These are phyloP conservation scores for Venturia effusa DNA, from an alignment of 2,329 filamentous ascomycete genomes.

Conservation along the genomic window DNA sequence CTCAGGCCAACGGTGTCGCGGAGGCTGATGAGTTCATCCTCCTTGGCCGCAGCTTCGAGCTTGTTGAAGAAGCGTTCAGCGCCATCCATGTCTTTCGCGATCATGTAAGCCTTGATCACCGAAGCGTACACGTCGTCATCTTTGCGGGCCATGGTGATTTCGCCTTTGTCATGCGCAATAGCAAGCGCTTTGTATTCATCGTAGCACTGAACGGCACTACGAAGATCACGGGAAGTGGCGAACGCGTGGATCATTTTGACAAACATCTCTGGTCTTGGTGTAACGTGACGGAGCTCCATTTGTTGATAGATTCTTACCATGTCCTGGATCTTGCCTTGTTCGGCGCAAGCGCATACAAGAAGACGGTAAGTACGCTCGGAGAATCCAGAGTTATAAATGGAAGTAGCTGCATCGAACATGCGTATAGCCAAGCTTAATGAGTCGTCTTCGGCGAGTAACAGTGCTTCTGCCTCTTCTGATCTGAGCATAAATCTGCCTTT, in stretches of 20 bases:
- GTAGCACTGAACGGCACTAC: slow-evolving; percentile 87
- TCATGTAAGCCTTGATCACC: slow-evolving; percentile 81
- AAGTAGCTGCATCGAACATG: slow-evolving; percentile 68
- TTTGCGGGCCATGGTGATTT: slow-evolving; percentile 55
- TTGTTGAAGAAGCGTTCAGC: slow-evolving; percentile 78
- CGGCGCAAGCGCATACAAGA: slow-evolving; percentile 78
- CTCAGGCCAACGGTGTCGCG: slow-evolving; percentile 60
- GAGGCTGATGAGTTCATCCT: slow-evolving; percentile 47
- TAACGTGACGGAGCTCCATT: slow-evolving; percentile 69
- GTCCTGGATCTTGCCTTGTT: slow-evolving; percentile 67
- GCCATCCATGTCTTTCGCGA: slow-evolving; percentile 68
- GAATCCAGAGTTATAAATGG: slow-evolving; percentile 52
- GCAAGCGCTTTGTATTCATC: slow-evolving; percentile 86
- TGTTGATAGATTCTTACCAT: slow-evolving; percentile 89
- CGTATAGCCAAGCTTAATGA: slow-evolving; percentile 75
- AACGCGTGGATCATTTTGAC: slow-evolving; percentile 94
- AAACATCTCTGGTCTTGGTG: slow-evolving; percentile 72
- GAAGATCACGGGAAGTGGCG: slow-evolving; percentile 66
- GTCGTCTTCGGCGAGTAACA: slow-evolving; percentile 78
- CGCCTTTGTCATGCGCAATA: slow-evolving; percentile 70
- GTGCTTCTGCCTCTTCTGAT: slow-evolving; percentile 77
- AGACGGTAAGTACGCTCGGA: slow-evolving; percentile 75
- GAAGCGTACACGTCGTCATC: slow-evolving; percentile 83
- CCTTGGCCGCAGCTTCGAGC: slow-evolving; percentile 50
- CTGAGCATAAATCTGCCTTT: slow-evolving; percentile 77